Percentiles rank a stretch among this genome's conserved stretches.
Conservation (phyloP, 2,329 filamentous ascomycete species). For the Colletotrichum agaves region DNA sequence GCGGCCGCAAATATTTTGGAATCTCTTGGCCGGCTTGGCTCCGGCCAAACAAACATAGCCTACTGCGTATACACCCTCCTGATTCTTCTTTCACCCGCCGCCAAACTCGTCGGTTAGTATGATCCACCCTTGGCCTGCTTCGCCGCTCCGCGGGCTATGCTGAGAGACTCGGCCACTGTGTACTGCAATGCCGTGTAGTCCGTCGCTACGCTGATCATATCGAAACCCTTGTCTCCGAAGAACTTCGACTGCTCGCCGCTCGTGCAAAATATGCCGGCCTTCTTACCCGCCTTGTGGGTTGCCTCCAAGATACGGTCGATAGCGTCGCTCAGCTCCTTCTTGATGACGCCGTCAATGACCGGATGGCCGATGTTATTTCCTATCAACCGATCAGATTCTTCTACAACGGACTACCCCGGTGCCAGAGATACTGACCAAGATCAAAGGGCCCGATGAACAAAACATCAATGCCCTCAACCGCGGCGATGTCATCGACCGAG, state of each 20-base stretch:
- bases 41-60: not conserved
- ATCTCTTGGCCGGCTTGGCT: slow-evolving; percentile 6
- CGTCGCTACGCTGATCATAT: slow-evolving; percentile 69
- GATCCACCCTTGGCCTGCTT: slow-evolving; percentile 51
- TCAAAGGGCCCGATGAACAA: slow-evolving; percentile 76
- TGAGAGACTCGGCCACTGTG: slow-evolving; percentile 58
- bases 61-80: not conserved
- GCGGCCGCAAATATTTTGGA: slow-evolving; percentile 19
- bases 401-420: not conserved
- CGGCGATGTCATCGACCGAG: slow-evolving; percentile 69
- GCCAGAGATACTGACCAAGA: slow-evolving; percentile 53
- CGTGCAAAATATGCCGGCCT: slow-evolving; percentile 69
- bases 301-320: slow-evolving; percentile 68
- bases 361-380: slow-evolving; percentile 71
- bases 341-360: slow-evolving; percentile 68
- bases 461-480: slow-evolving; percentile 69
- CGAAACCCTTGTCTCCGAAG: slow-evolving; percentile 67
- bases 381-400: slow-evolving; percentile 32
- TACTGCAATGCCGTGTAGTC: slow-evolving; percentile 64
- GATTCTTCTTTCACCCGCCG: not conserved
- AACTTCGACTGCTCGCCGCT: slow-evolving; percentile 65
- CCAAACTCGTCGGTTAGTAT: slow-evolving; percentile 48
- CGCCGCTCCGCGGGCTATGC: slow-evolving; percentile 55
- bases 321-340: slow-evolving; percentile 67
- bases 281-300: slow-evolving; percentile 71